Conservation (phyloP, 2,329 filamentous ascomycete genomes). For the Daldinia sp. region DNA sequence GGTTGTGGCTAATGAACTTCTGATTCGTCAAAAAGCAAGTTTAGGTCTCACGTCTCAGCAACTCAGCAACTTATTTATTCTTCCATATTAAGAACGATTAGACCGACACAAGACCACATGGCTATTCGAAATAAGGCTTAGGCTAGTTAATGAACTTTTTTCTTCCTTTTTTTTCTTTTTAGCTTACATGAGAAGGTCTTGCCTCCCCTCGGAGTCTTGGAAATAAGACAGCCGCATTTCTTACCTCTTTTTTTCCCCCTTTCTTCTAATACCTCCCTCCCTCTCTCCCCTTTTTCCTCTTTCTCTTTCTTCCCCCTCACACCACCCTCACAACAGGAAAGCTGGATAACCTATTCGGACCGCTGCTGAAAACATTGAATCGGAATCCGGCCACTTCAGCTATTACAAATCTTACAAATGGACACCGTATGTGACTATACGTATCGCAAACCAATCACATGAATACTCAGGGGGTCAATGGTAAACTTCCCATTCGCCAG, state of each 20-base stretch:
- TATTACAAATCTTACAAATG: constrained; percentile 7
- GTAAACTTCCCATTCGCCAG: constrained; percentile 22
- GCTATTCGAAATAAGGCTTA: constrained; percentile 10
- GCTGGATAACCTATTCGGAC: constrained; percentile 20
- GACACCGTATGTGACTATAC: constrained; percentile 1
- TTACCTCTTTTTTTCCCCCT: not conserved
- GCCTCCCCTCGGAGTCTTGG: constrained; percentile 11
- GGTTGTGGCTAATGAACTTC: constrained; percentile 16
- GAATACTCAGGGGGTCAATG: not conserved
- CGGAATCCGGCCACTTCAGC: not conserved
- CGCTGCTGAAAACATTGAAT: constrained; percentile 7
- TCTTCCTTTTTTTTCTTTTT: not conserved
- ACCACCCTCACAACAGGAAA: not conserved
- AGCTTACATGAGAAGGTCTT: not conserved
- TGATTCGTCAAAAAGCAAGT: constrained; percentile 18
- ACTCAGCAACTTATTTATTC: not conserved
- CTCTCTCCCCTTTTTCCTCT: not conserved
- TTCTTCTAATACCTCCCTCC: not conserved
- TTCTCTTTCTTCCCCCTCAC: not conserved
- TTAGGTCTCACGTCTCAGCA: constrained; percentile 26
- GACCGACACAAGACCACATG: not conserved
- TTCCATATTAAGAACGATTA: not conserved
- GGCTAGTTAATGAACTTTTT: not conserved
- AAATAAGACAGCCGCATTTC: constrained; percentile 19
- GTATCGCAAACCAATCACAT: constrained; percentile 24